Conservation (phyloP, 208 protist species). For the Trypanosoma mega region DNA sequence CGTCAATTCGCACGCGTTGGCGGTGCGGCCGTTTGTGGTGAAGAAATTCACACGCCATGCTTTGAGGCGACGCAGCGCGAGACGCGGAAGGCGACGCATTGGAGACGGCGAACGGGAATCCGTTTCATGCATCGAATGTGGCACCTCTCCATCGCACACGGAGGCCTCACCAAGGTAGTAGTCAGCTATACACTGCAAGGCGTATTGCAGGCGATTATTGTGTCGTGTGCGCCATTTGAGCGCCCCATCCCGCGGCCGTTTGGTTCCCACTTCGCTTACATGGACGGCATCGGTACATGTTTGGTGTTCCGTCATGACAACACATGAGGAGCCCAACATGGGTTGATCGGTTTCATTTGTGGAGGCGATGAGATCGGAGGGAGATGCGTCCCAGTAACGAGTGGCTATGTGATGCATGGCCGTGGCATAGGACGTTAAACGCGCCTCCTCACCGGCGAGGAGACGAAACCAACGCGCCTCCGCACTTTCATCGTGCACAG, state of each 20-base stretch:
- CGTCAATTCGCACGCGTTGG: conserved; percentile 2
- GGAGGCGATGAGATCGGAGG: too few species aligned
- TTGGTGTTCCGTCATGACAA: too few species aligned
- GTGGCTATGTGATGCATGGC: conserved; percentile 80
- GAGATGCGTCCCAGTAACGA: conserved; percentile 50
- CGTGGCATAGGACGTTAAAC: conserved; percentile 41
- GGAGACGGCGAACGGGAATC: too few species aligned
- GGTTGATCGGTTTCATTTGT: too few species aligned
- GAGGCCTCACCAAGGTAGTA: conserved; percentile 34
- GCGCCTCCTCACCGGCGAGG: conserved; percentile 26
- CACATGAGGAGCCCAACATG: too few species aligned
- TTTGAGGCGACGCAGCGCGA: conserved; percentile 6
- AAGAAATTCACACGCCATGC: conserved; percentile 5
- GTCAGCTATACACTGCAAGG: conserved; percentile 31
- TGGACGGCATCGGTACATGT: background rate
- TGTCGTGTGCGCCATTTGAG: conserved; percentile 16
- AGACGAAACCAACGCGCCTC: conserved; percentile 29
- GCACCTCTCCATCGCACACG: background rate
- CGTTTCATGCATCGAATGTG: too few species aligned
- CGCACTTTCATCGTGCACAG: conserved; percentile 21
- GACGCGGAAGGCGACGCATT: conserved; percentile 8
- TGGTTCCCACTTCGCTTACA: background rate
- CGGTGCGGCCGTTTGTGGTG: background rate
- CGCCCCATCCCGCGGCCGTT: conserved; percentile 1
- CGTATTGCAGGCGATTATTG: conserved; percentile 34